Conservation (phyloP, 169 alveolate species). For the Perkinsus marinus region DNA sequence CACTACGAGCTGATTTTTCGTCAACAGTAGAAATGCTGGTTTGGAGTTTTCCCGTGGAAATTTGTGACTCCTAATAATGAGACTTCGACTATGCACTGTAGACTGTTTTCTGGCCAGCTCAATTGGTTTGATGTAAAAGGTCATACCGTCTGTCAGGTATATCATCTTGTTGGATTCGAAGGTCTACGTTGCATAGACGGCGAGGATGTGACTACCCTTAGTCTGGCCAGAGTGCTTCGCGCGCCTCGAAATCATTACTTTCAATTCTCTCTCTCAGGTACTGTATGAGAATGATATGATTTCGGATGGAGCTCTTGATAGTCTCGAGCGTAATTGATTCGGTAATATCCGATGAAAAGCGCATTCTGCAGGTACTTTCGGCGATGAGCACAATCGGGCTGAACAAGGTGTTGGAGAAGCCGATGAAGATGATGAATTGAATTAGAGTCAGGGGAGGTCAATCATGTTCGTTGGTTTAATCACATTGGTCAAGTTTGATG, state of each 20-base stretch:
- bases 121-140: too few species aligned
- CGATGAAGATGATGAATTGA: background rate
- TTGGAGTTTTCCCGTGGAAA: too few species aligned
- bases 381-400: background rate
- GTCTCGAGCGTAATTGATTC: background rate
- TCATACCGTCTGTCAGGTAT: background rate
- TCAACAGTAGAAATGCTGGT: too few species aligned
- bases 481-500: background rate
- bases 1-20: too few species aligned
- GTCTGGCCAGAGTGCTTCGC: background rate
- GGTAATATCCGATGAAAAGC: too few species aligned
- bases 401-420: background rate
- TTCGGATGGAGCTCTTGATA: background rate
- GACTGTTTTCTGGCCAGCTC: too few species aligned
- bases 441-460: background rate
- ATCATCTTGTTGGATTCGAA: constrained; percentile 51
- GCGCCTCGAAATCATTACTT: background rate
- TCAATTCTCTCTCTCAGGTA: background rate
- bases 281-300: background rate
- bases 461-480: background rate
- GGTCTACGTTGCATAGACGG: constrained; percentile 22
- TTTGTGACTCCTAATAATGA: too few species aligned
- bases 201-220: background rate
- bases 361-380: background rate
- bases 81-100: too few species aligned